These are phyloP conservation scores for Lentinula sp. DNA, from an alignment of 768 basidiomycete species.

Conservation along the genomic window DNA sequence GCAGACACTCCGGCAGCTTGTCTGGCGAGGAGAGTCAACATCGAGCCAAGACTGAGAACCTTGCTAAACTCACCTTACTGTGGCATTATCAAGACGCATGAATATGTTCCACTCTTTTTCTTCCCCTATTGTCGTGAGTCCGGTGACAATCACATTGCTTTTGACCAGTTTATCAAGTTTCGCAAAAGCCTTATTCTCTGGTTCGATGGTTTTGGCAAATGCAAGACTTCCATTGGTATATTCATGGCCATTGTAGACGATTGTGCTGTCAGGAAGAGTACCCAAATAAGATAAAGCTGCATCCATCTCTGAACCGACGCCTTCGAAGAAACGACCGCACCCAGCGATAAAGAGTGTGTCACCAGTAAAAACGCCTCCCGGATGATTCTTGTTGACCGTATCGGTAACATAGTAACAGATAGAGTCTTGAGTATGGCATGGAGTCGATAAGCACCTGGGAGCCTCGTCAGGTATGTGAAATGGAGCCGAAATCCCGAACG, in stretches of 20 bases:
- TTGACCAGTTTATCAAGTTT: constrained; percentile 54
- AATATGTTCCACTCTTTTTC: constrained; percentile 97
- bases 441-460: constrained; percentile 73
- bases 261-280: constrained; percentile 70
- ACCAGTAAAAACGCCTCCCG: constrained; percentile 87
- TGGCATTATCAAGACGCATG: constrained; percentile 66
- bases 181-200: constrained; percentile 50
- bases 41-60: not conserved
- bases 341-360: constrained; percentile 88
- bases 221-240: constrained; percentile 73
- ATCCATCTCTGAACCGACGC: constrained; percentile 76
- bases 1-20: constrained; percentile 35
- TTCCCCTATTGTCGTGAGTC: constrained; percentile 84
- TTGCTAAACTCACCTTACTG: constrained; percentile 50
- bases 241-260: constrained; percentile 89
- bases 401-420: constrained; percentile 83
- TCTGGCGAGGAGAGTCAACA: constrained; percentile 29
- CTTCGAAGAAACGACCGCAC: constrained; percentile 95
- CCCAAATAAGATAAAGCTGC: constrained; percentile 64
- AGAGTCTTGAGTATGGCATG: constrained; percentile 95
- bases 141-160: constrained; percentile 62
- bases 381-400: constrained; percentile 36
- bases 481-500: constrained; percentile 1
- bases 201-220: constrained; percentile 64
- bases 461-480: not conserved